Conservation (phyloP, 2,329 filamentous ascomycete genomes). For the Hypomyces perniciosus region DNA sequence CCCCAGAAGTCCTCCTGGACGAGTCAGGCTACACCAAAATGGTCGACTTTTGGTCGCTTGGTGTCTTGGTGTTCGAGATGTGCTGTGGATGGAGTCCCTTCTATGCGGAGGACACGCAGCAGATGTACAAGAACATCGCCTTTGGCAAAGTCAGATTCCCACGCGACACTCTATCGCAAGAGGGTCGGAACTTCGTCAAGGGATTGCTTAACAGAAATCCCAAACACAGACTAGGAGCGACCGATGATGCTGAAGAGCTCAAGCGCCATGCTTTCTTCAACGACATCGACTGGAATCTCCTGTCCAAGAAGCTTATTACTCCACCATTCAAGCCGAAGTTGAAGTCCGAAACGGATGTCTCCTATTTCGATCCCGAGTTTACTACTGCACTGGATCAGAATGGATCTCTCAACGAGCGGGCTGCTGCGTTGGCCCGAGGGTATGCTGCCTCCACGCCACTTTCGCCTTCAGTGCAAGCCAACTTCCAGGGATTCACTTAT, state of each 20-base stretch:
- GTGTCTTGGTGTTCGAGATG: slow-evolving; percentile 98
- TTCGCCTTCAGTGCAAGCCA: slow-evolving; percentile 92
- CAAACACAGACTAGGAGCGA: slow-evolving; percentile 87
- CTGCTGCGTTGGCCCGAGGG: slow-evolving; percentile 77
- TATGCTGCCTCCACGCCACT: slow-evolving; percentile 86
- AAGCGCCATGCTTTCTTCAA: slow-evolving; percentile 92
- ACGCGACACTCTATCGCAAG: slow-evolving; percentile 85
- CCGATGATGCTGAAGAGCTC: slow-evolving; percentile 85
- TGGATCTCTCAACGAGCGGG: slow-evolving; percentile 83
- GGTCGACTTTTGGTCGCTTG: slow-evolving; percentile 99
- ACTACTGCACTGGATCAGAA: slow-evolving; percentile 88
- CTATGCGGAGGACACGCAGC: slow-evolving; percentile 97
- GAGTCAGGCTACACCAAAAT: slow-evolving; percentile 99
- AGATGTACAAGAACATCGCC: slow-evolving; percentile 99
- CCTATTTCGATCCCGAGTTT: slow-evolving; percentile 98
- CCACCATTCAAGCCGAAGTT: slow-evolving; percentile 97
- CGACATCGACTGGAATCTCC: slow-evolving; percentile 86
- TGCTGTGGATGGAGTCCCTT: slow-evolving; percentile 99
- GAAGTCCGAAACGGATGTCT: slow-evolving; percentile 92
- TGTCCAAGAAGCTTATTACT: slow-evolving; percentile 85
- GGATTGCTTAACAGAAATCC: slow-evolving; percentile 94
- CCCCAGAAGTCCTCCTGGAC: slow-evolving; percentile 89
- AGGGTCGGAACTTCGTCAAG: slow-evolving; percentile 97
- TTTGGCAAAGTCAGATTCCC: slow-evolving; percentile 98
- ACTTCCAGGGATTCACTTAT: slow-evolving; percentile 97